A percentile compares a stretch with the other conserved stretches of the same genome.
These are phyloP conservation scores for Viola pubescens DNA, from an alignment of 441 rosid species.

Conservation along the genomic window DNA sequence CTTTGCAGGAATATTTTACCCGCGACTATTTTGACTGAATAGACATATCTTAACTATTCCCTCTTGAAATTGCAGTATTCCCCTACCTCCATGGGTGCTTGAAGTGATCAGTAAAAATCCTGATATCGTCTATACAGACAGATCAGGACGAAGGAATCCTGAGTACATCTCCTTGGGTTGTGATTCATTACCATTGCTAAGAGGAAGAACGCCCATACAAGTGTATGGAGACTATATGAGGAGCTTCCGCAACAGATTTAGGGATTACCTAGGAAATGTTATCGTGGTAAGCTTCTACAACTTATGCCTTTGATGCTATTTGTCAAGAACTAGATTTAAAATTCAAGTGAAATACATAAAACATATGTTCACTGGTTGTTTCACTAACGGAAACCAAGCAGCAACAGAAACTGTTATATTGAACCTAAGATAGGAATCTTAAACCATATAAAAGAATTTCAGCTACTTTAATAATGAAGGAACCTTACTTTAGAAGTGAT, in stretches of 20 bases:
- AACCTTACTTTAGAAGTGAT: too few species aligned
- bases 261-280: constrained; percentile 52
- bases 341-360: background rate
- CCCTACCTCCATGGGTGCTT: constrained; percentile 92
- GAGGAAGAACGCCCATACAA: constrained; percentile 92
- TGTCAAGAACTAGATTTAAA: background rate
- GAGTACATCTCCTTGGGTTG: constrained; percentile 89
- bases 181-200: constrained; percentile 64
- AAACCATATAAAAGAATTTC: background rate
- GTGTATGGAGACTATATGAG: constrained; percentile 85
- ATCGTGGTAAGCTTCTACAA: constrained; percentile 50
- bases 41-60: constrained; percentile 4
- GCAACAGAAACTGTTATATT: background rate
- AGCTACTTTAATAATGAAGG: too few species aligned
- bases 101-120: constrained; percentile 84
- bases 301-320: background rate
- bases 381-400: background rate
- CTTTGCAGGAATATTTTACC: background rate
- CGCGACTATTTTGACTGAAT: background rate
- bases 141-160: constrained; percentile 77
- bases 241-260: constrained; percentile 75
- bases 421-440: background rate
- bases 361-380: background rate
- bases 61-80: constrained; percentile 45
- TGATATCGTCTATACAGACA: constrained; percentile 84